Evolutionary conservation across 306 rosid species (phyloP), one percentile per base, ranked within the genome.

Genomic region (Lupinus albus): DNA sequence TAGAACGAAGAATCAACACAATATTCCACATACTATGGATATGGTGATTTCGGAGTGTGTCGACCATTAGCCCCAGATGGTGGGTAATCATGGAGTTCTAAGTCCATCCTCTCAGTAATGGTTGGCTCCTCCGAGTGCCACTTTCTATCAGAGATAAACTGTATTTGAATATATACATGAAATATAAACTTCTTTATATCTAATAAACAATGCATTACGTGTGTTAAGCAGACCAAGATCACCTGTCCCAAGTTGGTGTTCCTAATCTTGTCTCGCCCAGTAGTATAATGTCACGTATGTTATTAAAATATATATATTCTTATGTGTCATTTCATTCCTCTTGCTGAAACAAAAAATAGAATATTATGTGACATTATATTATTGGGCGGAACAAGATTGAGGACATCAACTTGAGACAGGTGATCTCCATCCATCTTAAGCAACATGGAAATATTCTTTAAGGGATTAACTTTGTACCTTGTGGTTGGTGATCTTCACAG

Each of bases 41-140:
- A 70, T 48, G 91, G 79, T 35, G 88, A 72, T 70, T 46, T 79
- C 44, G 95, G 95, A 69, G 88, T 88, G 80, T 88, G 95, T 56
- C 95, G 91, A 70, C 82, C 78, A 67, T 85, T 88, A 41, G 95
- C 84, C 7, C 91, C 91, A 0, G 88, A 81, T 56, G 91, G 87
- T 5, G 91, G 85, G 51, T 88, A 88, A 66, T 88, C 95, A 70
- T 85, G 74, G 4, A 88, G 83, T 67, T 75, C 91, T 68, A 83
- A 35, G 46, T 35, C 83, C 91, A 85, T 77, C 54, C 88, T 85
- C 71, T 73, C 85, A 21, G 28, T 59, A 5, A 57, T 16, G 15
- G 17, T 49, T 71, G 66, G 30, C 33, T 68, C 78, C 36, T 69
- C 55, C 66, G 17, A 54, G 3, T 45, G 51, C 67, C 17, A 66